Conservation (phyloP, 2,329 filamentous ascomycete species). For the Aspergillus unguis region DNA sequence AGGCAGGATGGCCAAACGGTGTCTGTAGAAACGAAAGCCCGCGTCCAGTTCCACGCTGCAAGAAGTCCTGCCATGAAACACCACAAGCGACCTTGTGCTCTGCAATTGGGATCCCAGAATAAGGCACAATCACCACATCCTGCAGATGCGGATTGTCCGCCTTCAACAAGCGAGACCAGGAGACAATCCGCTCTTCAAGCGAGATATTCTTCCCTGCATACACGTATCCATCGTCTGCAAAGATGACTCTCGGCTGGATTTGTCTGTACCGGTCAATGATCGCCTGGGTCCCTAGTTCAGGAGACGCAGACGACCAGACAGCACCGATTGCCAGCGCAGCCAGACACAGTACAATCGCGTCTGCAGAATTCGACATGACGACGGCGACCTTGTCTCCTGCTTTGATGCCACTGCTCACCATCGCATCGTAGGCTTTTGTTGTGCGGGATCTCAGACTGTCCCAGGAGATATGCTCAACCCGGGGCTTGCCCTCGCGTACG, state of each 20-base stretch:
- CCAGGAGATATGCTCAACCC: not conserved
- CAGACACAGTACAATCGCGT: not conserved
- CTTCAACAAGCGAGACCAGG: not conserved
- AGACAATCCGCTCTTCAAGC: not conserved
- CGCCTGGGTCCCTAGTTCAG: conserved; percentile 78
- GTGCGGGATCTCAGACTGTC: not conserved
- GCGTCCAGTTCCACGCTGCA: not conserved
- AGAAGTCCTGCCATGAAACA: not conserved
- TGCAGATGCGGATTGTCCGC: not conserved
- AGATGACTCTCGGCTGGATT: conserved; percentile 73
- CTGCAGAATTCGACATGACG: not conserved
- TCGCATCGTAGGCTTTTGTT: not conserved
- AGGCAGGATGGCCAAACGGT: not conserved
- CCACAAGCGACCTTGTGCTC: not conserved
- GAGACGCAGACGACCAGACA: conserved; percentile 71
- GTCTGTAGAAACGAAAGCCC: not conserved
- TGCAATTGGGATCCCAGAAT: not conserved
- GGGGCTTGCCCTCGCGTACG: not conserved
- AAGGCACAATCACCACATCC: not conserved
- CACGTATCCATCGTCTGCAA: conserved; percentile 62
- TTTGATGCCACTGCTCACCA: not conserved
- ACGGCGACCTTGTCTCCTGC: not conserved
- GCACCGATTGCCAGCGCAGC: conserved; percentile 33
- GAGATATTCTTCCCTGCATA: not conserved
- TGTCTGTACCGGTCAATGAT: conserved; percentile 71